Evolutionary conservation across 805 yeast species (phyloP), one percentile per base, ranked within the genome.

Genomic region (Sugiyamaella valdiviana): DNA sequence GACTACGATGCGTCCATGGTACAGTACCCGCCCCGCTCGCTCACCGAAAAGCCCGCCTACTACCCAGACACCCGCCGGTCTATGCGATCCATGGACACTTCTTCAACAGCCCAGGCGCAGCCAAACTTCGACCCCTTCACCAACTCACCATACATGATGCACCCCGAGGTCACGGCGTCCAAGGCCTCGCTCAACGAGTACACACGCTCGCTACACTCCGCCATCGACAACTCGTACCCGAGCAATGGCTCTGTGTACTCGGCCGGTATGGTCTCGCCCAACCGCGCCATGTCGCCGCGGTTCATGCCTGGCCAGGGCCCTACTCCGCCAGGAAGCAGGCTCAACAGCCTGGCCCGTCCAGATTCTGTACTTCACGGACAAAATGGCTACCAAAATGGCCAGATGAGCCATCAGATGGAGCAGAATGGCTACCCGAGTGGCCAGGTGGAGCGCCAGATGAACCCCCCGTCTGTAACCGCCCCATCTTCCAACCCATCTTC

Each of bases 331-430:
- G n/a, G 6, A 14, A 36, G 39, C 39, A 36, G 21, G 19, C 39
- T 26, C 32, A 26, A 26, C 32, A 26, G 32, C 32, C 37, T 75
- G 79, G 85, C 91, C 93, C 2, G 63, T 82, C 39, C 67, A 81
- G 4, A 81, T 84, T 44, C 83, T 84, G 63, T 82, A 78, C 61
- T 83, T 84, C 72, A 73, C 91, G 53, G 70, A 71, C 70, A 80
- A 76, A 59, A 79, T 83, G 82, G 79, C 78, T 15, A 77, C 85
- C 21, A 79, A n/a, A 24, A 16, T n/a, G n/a, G n/a, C n/a, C n/a
- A n/a, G n/a, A n/a, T n/a, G n/a, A n/a, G n/a, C n/a, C n/a, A n/a
- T n/a, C n/a, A n/a, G n/a, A n/a, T n/a, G n/a, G n/a, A n/a, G n/a
- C n/a, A n/a, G n/a, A n/a, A n/a, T n/a, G n/a, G n/a, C n/a, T n/a